A percentile compares a stretch with the other conserved stretches of the same genome.
Evolutionary conservation across 441 rosid species (phyloP).

Genomic region (Flueggea neowawraea): DNA sequence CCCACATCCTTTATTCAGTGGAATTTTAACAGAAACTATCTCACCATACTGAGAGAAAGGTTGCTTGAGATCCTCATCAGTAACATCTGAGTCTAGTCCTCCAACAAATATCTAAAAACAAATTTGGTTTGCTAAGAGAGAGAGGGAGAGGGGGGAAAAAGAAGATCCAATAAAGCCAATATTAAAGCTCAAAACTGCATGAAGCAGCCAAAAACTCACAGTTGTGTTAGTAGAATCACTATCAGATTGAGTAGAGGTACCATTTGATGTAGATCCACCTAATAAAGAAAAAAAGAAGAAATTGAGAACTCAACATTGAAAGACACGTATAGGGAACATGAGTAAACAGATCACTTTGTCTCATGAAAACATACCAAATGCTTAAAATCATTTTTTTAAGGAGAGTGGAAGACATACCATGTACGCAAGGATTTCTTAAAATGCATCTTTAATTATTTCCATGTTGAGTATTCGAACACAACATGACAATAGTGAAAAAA

Average conservation of each 20-base stretch:
- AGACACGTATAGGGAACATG: background rate
- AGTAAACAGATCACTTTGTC: too few species aligned
- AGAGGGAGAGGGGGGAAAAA: slow-evolving; percentile 9
- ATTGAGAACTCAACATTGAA: slow-evolving; percentile 1
- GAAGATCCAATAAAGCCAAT: slow-evolving; percentile 10
- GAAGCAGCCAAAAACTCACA: slow-evolving; percentile 40
- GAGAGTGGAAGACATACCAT: too few species aligned
- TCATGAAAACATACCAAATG: too few species aligned
- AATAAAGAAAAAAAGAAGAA: slow-evolving; percentile 10
- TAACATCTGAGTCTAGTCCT: slow-evolving; percentile 82
- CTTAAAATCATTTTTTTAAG: too few species aligned
- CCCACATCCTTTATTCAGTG: slow-evolving; percentile 85
- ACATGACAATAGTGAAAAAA: too few species aligned
- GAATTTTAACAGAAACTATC: slow-evolving; percentile 84
- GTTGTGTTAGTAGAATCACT: slow-evolving; percentile 83
- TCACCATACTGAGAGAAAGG: slow-evolving; percentile 76
- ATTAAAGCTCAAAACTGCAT: slow-evolving; percentile 2
- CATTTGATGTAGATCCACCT: slow-evolving; percentile 73
- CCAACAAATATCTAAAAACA: slow-evolving; percentile 86
- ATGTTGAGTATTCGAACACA: too few species aligned
- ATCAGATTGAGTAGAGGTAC: slow-evolving; percentile 55
- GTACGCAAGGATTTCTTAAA: too few species aligned
- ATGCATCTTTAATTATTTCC: too few species aligned
- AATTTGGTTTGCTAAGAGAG: slow-evolving; percentile 17
- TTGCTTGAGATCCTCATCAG: slow-evolving; percentile 81